Base-by-base conservation (phyloP, 129 eudicot species). In the Kitagawia praeruptora region DNA sequence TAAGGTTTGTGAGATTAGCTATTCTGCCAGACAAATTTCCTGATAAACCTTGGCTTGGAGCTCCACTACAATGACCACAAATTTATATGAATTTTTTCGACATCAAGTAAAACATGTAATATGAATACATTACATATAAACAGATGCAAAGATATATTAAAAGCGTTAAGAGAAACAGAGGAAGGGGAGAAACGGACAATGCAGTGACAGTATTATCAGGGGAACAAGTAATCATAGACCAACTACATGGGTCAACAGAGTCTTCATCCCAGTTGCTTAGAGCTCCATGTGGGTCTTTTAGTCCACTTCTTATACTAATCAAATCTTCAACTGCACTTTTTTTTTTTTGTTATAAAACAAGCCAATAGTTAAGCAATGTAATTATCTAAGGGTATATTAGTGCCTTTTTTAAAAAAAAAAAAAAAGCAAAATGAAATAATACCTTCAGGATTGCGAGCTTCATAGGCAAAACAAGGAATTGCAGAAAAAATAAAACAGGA, bases 171-270 rank as follows among this genome's bases (percentile, higher is more conserved):
- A 2, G 63, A 6, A 54, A 80, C n/a, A 27, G 81, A 46, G 49
- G 14, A 80, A 21, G 8, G 25, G 7, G 27, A 46, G 16, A 8
- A 25, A 83, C 90, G 70, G 73, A 96, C 99, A 96, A 72, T 75
- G 85, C 95, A 71, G 89, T 86, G 71, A 96, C 99, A 78, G 91
- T 87, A 84, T 90, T 92, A 86, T 92, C 95, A 83, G 91, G 83
- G 25, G 97, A 92, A 37, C 99, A 95, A 81, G 97, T 95, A 76
- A 95, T 90, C 97, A 92, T 88, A 81, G 97, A 88, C 99, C 99
- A 95, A 78, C 99, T 95, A 81, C 99, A 95, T 38, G 99, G 99
- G 73, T 95, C 99, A 21, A 90, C 97, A 48, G 99, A 95, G 82
- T 90, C 87, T 75, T 95, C 94, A 86, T 95, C 99, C 99, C 99